Evolutionary conservation across 441 rosid species (phyloP), one percentile per base, ranked within the genome.

Genomic region (Adansonia madagascariensis): DNA sequence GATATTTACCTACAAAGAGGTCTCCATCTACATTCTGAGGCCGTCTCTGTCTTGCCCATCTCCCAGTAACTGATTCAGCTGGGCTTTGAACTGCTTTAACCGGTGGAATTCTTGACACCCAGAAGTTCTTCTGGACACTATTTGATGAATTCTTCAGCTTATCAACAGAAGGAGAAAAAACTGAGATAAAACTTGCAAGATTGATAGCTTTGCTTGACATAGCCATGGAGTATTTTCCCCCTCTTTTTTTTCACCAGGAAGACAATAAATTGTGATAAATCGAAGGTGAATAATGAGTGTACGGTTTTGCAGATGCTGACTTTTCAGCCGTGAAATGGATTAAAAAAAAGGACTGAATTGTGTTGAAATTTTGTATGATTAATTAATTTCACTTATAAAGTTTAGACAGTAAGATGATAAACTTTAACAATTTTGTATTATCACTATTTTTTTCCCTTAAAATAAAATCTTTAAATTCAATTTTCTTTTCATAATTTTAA

Each of bases 11-110:
- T 3, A 88, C 89, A 27, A 82, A 88, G 35, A 88, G 82, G 74
- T 88, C 88, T 7, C 91, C 91, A 35, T 88, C 77, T 1, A 82
- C 88, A 55, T 88, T 86, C 79, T 88, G 88, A 8, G 68, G 66
- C 39, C 88, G 86, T 76, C 83, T 76, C 56, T 82, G 62, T 77
- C 73, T 63, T 10, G 84, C 53, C n/a, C 62, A 59, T 82, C 17
- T 57, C 22, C 49, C 73, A 14, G 64, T 39, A 43, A 55, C 74
- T 43, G 44, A 68, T 18, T 57, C 41, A 63, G 55, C 74, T 11
- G 24, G 55, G 66, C 67, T 78, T 77, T 77, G 83, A 79, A 72
- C 85, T 75, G 86, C 86, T 77, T 76, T 83, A 27, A 77, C 57
- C 20, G 77, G 68, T 56, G 69, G 69, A 47, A 77, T 22, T 59